Base-by-base conservation (phyloP, 345 rosid species). In the Eutrema yunnanense region DNA sequence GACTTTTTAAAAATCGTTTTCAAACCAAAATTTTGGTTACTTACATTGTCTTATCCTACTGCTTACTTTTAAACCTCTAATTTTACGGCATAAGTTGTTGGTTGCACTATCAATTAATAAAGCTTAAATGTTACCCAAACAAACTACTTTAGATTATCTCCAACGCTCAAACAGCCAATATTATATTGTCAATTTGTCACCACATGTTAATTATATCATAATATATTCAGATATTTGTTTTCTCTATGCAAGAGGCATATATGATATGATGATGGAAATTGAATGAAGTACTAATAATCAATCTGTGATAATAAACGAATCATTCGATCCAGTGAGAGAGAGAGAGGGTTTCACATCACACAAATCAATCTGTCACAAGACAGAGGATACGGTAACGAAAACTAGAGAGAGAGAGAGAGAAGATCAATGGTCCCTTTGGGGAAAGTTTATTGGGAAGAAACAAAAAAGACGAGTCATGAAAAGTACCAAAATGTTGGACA, bases 401-500 rank as follows among this genome's bases (percentile, higher is more conserved):
- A 69, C 62, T n/a, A 74, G 33, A 60, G 67, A 42, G 62, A 59
- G 63, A 71, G 16, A 67, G 36, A 66, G 67, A 71, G 43, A 53
- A 6, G 42, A 53, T 46, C 13, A 55, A 69, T 76, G 79, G 80
- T 77, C 80, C 76, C 76, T 77, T 71, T 60, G 54, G 40, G 41
- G 62, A 56, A 77, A 64, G 32, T 64, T 58, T 57, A 71, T 65
- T 47, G 62, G 63, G 63, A 77, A 65, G 36, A 71, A 44, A 65
- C 75, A 49, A 59, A 77, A 64, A 71, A 71, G 73, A 77, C 72
- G 44, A 72, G 77, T 65, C 80, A 77, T 77, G 77, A 77, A 71
- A 65, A 77, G 68, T 65, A 72, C 77, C 69, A 77, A 77, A 77
- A 71, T 77, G 63, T 77, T 77, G 73, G 72, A 71, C 73, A 57